phyloP scores from a whole-genome alignment of 805 yeast genomes.

The Hanseniaspora thailandica region DNA sequence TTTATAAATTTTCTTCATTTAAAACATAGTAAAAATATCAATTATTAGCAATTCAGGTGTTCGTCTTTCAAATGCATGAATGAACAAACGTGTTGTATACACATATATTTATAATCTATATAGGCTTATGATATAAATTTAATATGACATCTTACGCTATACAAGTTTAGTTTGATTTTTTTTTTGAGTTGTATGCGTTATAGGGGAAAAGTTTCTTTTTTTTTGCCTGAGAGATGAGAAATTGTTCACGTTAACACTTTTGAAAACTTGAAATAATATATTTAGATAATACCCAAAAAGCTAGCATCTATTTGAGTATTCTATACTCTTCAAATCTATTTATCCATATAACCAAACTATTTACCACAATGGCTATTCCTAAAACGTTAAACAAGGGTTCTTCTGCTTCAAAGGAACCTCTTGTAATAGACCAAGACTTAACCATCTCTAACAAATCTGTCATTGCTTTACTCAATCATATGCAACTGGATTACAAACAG shows the following conservation, averaged over 20 bases:
- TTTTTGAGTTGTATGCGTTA: not conserved
- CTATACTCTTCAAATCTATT: too few relatives aligned
- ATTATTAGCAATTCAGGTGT: not conserved
- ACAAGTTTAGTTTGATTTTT: not conserved
- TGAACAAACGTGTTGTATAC: not conserved
- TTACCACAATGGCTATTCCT: not conserved
- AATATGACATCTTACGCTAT: conserved; percentile 2
- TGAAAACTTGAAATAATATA: too few relatives aligned
- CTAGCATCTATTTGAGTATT: too few relatives aligned
- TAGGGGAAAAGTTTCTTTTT: not conserved
- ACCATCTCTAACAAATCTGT: conserved; percentile 5
- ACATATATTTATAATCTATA: conserved; percentile 7
- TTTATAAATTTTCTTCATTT: conserved; percentile 13
- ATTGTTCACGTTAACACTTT: not conserved
- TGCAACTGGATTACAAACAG: conserved; percentile 5
- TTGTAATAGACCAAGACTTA: not conserved
- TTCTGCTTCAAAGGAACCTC: not conserved
- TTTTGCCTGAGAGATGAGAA: not conserved
- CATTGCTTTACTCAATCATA: conserved; percentile 6
- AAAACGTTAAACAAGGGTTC: not conserved
- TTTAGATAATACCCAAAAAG: too few relatives aligned
- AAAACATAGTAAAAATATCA: not conserved
- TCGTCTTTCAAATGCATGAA: not conserved
- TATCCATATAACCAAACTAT: too few relatives aligned
- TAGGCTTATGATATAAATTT: conserved; percentile 8